These are phyloP conservation scores for Hypocrella siamensis DNA, from an alignment of 2,329 filamentous ascomycete species.

Conservation along the genomic window DNA sequence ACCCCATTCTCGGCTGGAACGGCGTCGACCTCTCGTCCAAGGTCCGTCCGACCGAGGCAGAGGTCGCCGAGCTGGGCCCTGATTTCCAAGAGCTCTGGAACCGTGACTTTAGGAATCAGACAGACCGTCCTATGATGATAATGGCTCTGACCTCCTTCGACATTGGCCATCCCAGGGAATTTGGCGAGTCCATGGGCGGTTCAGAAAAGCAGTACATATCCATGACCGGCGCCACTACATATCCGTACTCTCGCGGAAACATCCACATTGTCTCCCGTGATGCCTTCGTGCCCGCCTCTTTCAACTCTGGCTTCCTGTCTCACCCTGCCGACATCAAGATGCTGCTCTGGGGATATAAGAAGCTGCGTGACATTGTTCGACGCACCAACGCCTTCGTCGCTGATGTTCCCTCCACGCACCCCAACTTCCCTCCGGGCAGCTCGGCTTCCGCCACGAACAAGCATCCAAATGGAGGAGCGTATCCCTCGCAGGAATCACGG, in stretches of 20 bases:
- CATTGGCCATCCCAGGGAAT: conserved; percentile 4
- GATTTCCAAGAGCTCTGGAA: conserved; percentile 39
- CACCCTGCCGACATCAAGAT: conserved; percentile 37
- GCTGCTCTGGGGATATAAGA: conserved; percentile 49
- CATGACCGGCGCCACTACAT: conserved; percentile 27
- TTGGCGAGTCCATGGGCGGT: conserved; percentile 1
- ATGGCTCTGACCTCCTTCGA: conserved; percentile 16
- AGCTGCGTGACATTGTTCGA: conserved; percentile 41
- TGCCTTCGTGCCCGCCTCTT: conserved; percentile 29
- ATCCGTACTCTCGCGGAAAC: conserved; percentile 44
- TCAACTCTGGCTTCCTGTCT: conserved; percentile 35
- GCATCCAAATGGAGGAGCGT: conserved; percentile 7
- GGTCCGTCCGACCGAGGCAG: conserved; percentile 35
- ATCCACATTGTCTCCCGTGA: conserved; percentile 38
- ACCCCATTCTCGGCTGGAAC: conserved; percentile 41
- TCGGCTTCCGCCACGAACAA: conserved; percentile 17
- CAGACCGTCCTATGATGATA: conserved; percentile 32
- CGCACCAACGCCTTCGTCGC: conserved; percentile 35
- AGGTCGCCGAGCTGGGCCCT: conserved; percentile 34
- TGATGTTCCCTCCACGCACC: conserved; percentile 24
- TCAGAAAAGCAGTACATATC: not conserved
- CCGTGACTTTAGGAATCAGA: conserved; percentile 28
- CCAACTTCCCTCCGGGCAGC: conserved; percentile 23
- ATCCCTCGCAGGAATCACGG: conserved; percentile 13
- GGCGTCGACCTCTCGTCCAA: conserved; percentile 39